Percentiles rank a stretch among this genome's conserved stretches.
Evolutionary conservation across 202 grass and related monocot genomes (phyloP).

Genomic region (Sporobolus alterniflorus): DNA sequence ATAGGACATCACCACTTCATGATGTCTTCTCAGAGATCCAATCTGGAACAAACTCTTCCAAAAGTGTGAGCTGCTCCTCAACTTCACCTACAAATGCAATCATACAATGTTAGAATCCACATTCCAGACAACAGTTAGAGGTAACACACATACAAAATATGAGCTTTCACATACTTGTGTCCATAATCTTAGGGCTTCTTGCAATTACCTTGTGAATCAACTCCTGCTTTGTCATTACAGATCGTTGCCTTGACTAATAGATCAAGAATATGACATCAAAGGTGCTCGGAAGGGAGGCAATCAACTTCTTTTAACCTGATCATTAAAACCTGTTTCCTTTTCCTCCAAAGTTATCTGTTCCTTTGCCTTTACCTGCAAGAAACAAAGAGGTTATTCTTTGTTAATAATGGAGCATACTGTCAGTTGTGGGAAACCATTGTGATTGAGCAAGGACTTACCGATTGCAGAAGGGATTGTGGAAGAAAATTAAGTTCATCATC

Average conservation of each 20-base stretch:
- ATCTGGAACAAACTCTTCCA: no score
- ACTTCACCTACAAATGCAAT: slow-evolving; percentile 60
- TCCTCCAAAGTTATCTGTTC: slow-evolving; percentile 56
- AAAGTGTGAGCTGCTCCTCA: slow-evolving; percentile 66
- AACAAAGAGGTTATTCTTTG: not conserved
- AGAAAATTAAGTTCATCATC: slow-evolving; percentile 75
- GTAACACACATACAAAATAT: not conserved
- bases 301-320: slow-evolving; percentile 68
- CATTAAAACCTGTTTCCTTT: slow-evolving; percentile 56
- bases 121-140: not conserved
- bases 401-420: not conserved
- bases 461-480: slow-evolving; percentile 68
- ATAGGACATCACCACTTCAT: slow-evolving; percentile 51
- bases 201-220: slow-evolving; percentile 74
- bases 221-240: slow-evolving; percentile 86
- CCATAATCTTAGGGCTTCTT: slow-evolving; percentile 64
- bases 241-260: slow-evolving; percentile 68
- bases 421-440: not conserved
- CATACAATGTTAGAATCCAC: slow-evolving; percentile 3
- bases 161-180: slow-evolving; percentile 62
- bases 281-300: slow-evolving; percentile 66
- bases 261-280: slow-evolving; percentile 70
- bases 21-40: no score
- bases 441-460: slow-evolving; percentile 48
- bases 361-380: slow-evolving; percentile 72